Evolutionary conservation across 164 flowering plant species (phyloP).

Genomic region (Dillenia turbinata): DNA sequence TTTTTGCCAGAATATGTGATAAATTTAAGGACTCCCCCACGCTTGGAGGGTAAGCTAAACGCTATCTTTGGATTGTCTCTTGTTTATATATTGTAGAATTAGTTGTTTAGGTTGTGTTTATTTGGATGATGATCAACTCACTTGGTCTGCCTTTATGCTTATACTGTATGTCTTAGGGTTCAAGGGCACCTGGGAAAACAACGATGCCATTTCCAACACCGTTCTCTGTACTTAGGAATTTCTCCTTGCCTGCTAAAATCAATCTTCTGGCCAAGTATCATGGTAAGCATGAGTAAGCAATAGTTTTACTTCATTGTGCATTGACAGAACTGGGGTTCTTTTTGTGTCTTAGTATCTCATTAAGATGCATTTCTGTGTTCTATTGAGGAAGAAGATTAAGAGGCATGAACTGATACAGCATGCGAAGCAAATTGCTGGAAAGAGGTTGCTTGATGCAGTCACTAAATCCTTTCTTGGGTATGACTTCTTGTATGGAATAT

Average conservation of each 20-base stretch:
- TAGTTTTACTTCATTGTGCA: slow-evolving; percentile 34
- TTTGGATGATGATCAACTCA: too few species aligned
- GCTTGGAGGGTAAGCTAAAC: slow-evolving; percentile 21
- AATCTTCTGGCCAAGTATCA: slow-evolving; percentile 19
- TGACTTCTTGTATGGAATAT: neutral
- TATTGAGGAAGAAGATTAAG: slow-evolving; percentile 49
- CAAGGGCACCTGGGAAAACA: slow-evolving; percentile 25
- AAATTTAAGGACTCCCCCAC: slow-evolving; percentile 37
- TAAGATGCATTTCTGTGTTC: neutral
- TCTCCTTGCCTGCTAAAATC: slow-evolving; percentile 26
- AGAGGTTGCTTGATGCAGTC: slow-evolving; percentile 39
- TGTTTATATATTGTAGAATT: neutral
- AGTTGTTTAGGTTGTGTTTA: neutral
- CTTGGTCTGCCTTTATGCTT: neutral
- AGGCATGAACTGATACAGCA: slow-evolving; percentile 45
- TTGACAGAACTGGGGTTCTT: neutral
- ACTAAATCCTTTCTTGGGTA: slow-evolving; percentile 40
- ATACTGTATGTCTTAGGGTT: neutral
- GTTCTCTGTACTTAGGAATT: slow-evolving; percentile 40
- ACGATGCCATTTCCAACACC: slow-evolving; percentile 65
- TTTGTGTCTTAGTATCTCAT: too few species aligned
- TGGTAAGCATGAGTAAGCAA: too few species aligned
- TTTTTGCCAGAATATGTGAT: slow-evolving; percentile 47
- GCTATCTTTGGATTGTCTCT: neutral
- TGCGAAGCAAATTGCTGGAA: slow-evolving; percentile 65